Conservation (phyloP, 805 yeast species). For the Nakazawaea ambrosiae region DNA sequence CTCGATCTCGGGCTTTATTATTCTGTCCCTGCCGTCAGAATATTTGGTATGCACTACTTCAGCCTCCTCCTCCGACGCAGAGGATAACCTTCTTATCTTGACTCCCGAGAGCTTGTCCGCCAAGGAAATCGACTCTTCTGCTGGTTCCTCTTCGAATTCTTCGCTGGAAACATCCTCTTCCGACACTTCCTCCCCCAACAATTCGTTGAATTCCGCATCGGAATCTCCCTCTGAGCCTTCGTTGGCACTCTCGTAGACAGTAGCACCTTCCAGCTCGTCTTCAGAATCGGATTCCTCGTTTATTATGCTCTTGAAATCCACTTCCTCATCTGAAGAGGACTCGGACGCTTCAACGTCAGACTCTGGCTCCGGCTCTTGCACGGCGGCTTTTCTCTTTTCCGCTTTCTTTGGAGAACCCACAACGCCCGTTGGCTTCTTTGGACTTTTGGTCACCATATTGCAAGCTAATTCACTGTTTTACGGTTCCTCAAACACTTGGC, state of each 20-base stretch:
- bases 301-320: slow-evolving; percentile 10
- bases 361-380: background rate
- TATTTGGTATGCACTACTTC: slow-evolving; percentile 38
- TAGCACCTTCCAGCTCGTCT: slow-evolving; percentile 13
- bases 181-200: slow-evolving; percentile 42
- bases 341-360: background rate
- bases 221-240: slow-evolving; percentile 31
- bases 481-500: background rate
- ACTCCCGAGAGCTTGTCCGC: slow-evolving; percentile 50
- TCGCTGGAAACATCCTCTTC: slow-evolving; percentile 29
- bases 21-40: slow-evolving; percentile 77
- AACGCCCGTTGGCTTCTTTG: slow-evolving; percentile 6
- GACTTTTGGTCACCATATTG: background rate
- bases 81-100: slow-evolving; percentile 43
- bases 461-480: background rate
- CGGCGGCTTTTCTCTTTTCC: slow-evolving; percentile 10
- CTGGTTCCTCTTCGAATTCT: slow-evolving; percentile 48
- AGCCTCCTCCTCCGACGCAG: slow-evolving; percentile 20
- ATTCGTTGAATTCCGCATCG: slow-evolving; percentile 56
- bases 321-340: slow-evolving; percentile 5
- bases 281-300: slow-evolving; percentile 17
- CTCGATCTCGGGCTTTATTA: slow-evolving; percentile 81
- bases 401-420: slow-evolving; percentile 11
- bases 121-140: slow-evolving; percentile 40
- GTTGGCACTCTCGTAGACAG: slow-evolving; percentile 9